These are phyloP conservation scores for Diplodia intermedia DNA, from an alignment of 2,329 filamentous ascomycete species.

Conservation along the genomic window DNA sequence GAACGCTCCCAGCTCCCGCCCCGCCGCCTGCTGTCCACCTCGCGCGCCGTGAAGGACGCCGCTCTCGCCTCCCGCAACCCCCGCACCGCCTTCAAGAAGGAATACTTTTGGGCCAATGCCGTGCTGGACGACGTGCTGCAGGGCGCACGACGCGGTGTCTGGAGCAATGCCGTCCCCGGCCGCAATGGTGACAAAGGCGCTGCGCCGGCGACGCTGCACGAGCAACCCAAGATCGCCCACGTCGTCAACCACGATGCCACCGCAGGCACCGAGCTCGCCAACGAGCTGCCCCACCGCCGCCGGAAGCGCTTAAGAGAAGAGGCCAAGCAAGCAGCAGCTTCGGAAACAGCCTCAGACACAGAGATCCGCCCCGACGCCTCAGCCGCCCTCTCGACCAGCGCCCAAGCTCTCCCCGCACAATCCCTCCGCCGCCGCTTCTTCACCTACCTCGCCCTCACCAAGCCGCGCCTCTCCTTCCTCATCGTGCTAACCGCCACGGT, in stretches of 20 bases:
- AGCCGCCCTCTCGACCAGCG: slow-evolving; percentile 64
- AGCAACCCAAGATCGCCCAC: slow-evolving; percentile 33
- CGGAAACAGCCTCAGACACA: slow-evolving; percentile 38
- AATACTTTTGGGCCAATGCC: slow-evolving; percentile 51
- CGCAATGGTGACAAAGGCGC: slow-evolving; percentile 29
- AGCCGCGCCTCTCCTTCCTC: slow-evolving; percentile 89
- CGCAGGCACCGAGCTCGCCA: slow-evolving; percentile 20
- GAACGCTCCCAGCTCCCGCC: slow-evolving; percentile 35
- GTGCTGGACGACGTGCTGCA: slow-evolving; percentile 44
- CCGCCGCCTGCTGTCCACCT: slow-evolving; percentile 43
- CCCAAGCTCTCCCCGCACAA: slow-evolving; percentile 61
- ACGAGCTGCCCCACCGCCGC: slow-evolving; percentile 47
- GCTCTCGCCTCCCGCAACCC: slow-evolving; percentile 42
- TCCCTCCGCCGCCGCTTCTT: slow-evolving; percentile 73
- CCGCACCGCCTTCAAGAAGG: slow-evolving; percentile 44
- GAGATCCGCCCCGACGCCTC: slow-evolving; percentile 65
- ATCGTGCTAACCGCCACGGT: slow-evolving; percentile 90
- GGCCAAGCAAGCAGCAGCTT: slow-evolving; percentile 24
- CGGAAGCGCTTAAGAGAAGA: slow-evolving; percentile 43
- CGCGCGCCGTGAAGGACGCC: slow-evolving; percentile 40
- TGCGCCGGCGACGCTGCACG: slow-evolving; percentile 27
- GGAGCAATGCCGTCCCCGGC: slow-evolving; percentile 42
- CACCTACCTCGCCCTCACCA: slow-evolving; percentile 88
- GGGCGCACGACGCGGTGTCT: slow-evolving; percentile 41
- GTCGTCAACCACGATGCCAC: slow-evolving; percentile 35